Conservation (phyloP, 441 rosid species). For the Croton laevigatus region DNA sequence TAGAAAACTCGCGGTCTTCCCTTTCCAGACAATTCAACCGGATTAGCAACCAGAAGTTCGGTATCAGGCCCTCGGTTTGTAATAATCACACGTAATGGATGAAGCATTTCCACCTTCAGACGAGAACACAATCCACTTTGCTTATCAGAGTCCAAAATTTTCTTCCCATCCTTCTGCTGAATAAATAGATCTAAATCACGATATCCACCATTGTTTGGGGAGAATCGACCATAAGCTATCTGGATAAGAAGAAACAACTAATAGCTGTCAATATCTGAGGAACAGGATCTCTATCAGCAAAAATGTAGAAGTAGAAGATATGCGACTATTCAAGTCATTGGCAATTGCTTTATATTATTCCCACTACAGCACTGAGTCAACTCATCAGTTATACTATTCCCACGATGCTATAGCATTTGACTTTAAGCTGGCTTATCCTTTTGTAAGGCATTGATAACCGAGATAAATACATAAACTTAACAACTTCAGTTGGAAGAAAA, state of each 20-base stretch:
- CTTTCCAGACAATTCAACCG: constrained; percentile 75
- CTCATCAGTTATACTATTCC: too few relatives aligned
- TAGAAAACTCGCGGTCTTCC: constrained; percentile 88
- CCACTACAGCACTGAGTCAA: background rate
- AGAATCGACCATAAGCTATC: constrained; percentile 77
- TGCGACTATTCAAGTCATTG: background rate
- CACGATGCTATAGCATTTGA: too few relatives aligned
- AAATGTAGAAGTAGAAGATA: background rate
- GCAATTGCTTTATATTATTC: background rate
- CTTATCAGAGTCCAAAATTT: constrained; percentile 65
- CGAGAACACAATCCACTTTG: constrained; percentile 50
- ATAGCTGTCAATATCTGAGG: background rate
- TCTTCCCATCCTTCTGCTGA: constrained; percentile 72
- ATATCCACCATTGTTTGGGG: constrained; percentile 41
- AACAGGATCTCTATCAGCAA: background rate
- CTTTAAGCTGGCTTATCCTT: background rate
- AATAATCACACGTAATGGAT: constrained; percentile 69
- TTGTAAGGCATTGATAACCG: background rate
- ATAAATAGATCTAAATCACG: constrained; percentile 78
- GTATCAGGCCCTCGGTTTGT: constrained; percentile 78
- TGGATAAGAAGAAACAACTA: constrained; percentile 28
- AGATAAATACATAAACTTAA: background rate
- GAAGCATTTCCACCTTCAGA: constrained; percentile 77
- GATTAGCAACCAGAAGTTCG: constrained; percentile 81
- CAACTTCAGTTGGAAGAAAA: background rate